Percentiles rank a stretch among this genome's conserved stretches.
These are phyloP conservation scores for Trichoderma sp. DNA, from an alignment of 2,329 filamentous ascomycete species.

Conservation along the genomic window DNA sequence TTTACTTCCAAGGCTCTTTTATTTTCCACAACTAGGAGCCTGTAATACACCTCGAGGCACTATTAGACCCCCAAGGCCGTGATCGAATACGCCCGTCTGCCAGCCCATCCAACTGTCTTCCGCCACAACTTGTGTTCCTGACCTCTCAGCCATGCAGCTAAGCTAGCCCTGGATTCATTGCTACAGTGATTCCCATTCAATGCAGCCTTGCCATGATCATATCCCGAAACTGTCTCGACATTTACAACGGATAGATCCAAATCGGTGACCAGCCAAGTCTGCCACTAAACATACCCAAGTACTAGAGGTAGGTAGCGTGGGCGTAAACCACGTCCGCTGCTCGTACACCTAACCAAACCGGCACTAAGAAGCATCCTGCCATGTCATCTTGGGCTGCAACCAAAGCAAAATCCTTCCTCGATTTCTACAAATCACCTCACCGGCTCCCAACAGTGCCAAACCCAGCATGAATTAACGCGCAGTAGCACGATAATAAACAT, in stretches of 20 bases:
- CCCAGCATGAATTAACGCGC: neutral
- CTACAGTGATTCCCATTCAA: neutral
- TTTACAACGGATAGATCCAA: neutral
- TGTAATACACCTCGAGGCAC: neutral
- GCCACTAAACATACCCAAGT: neutral
- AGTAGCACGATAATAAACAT: neutral
- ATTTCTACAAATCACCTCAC: neutral
- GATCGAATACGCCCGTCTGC: neutral
- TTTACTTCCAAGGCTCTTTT: neutral
- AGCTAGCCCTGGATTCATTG: too few species aligned
- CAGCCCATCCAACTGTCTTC: neutral
- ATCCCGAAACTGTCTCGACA: neutral
- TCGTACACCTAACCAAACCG: neutral
- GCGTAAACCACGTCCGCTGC: neutral
- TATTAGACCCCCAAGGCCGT: neutral
- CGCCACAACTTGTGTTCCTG: neutral
- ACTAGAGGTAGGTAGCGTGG: too few species aligned
- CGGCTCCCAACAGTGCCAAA: neutral
- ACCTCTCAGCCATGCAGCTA: slow-evolving; percentile 2
- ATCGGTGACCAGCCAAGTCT: neutral
- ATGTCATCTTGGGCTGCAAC: neutral
- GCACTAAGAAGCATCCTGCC: neutral
- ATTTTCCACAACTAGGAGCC: neutral
- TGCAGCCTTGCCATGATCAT: neutral
- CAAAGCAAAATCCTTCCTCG: neutral